Base-by-base conservation (phyloP, 352 stramenopile species). In the Halophytophthora polymorphica region DNA sequence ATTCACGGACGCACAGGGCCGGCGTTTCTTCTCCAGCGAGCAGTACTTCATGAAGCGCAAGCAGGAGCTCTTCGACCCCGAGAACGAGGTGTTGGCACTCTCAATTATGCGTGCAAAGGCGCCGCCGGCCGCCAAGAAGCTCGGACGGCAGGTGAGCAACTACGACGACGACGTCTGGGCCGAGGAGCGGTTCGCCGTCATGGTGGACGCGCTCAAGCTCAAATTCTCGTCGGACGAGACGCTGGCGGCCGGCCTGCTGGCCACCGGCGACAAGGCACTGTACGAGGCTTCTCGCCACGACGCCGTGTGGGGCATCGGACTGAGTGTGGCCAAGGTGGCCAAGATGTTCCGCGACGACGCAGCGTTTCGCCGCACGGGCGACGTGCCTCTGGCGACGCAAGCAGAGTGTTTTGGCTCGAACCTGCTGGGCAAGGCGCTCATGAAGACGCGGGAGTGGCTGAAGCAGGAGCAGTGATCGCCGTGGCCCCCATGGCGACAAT, bases 31-130 rank as follows among this genome's bases (percentile, higher is more conserved):
- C 53, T 88, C 77, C n/a, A 86, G 73, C 34, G 77, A 88, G 50
- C 77, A 88, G 67, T 83, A 53, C 43, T 86, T 88, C 35, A 86
- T 86, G 72, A 88, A 88, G 73, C 45, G 58, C 19, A 88, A 88
- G 59, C 77, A 88, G 53, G 77, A 88, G 38, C 57, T 65, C 18
- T 88, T 86, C 45, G 77, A 88, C 33, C 62, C 62, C 1, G 37
- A 63, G 1, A 88, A 88, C 18, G 34, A 55, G 1, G 1, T 43
- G 15, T 39, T 86, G 25, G 73, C 73, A 1, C n/a, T 72, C 22
- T 56, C 65, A 10, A 78, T 88, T 15, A 43, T 86, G 4, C 63
- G 61, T 22, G 71, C 73, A 25, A 86, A 78, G 45, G 61, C 64
- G 11, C 71, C 71, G 2, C 25, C 64, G 1, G 67, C 69, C 1